Percentiles rank a stretch among this genome's conserved stretches.
phyloP scores from a whole-genome alignment of 495 filamentous ascomycete species.

The Bacidia gigantensis region DNA sequence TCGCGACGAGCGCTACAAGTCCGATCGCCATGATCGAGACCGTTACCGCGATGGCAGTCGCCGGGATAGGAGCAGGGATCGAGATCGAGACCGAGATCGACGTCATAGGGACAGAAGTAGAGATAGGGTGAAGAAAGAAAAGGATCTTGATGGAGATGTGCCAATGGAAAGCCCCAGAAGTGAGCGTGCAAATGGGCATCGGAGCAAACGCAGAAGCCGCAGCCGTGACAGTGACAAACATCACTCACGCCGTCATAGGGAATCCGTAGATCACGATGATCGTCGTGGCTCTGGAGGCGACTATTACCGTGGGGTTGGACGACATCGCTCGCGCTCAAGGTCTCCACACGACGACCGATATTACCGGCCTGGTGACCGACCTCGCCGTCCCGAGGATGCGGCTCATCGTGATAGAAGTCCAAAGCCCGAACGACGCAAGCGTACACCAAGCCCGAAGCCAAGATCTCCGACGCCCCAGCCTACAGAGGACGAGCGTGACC shows the following conservation, averaged over 20 bases:
- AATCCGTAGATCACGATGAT: conserved; percentile 45
- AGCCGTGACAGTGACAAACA: conserved; percentile 69
- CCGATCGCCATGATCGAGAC: conserved; percentile 42
- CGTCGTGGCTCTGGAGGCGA: conserved; percentile 55
- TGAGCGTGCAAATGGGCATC: conserved; percentile 71
- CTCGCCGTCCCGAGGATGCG: conserved; percentile 38
- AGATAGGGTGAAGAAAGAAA: conserved; percentile 47
- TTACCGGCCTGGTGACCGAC: conserved; percentile 56
- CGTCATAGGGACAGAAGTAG: conserved; percentile 46
- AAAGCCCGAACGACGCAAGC: conserved; percentile 42
- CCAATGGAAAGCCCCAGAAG: conserved; percentile 58
- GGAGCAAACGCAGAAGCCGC: conserved; percentile 69
- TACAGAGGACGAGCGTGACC: conserved; percentile 92
- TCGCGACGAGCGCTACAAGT: conserved; percentile 34
- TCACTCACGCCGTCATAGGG: conserved; percentile 67
- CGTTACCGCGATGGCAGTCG: conserved; percentile 35
- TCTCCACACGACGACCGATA: conserved; percentile 53
- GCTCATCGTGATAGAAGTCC: conserved; percentile 31
- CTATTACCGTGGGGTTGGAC: conserved; percentile 58
- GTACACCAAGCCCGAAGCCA: conserved; percentile 36
- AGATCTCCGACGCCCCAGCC: conserved; percentile 48
- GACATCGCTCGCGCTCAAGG: conserved; percentile 58
- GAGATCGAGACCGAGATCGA: conserved; percentile 47
- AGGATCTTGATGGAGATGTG: conserved; percentile 49
- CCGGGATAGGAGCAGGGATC: conserved; percentile 37